phyloP scores from a whole-genome alignment of 2,329 filamentous ascomycete genomes.

The Pseudovirgaria hyperparasitica region DNA sequence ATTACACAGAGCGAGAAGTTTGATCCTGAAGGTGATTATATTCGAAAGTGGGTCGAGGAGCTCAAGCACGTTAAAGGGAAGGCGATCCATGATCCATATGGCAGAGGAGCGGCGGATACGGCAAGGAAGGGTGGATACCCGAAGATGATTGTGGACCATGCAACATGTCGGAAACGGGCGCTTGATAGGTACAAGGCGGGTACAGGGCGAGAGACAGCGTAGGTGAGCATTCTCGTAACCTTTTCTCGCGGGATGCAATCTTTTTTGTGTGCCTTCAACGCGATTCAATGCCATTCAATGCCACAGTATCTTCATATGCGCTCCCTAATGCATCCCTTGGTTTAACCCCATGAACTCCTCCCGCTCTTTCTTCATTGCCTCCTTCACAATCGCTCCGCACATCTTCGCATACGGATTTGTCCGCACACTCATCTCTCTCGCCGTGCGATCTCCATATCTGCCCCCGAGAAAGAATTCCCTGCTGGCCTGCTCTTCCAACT shows the following conservation, averaged over 20 bases:
- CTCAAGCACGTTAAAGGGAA: constrained; percentile 49
- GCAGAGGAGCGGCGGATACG: constrained; percentile 43
- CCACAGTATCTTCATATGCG: too few relatives aligned
- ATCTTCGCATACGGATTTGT: constrained; percentile 52
- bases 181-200: constrained; percentile 59
- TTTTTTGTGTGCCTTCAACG: too few relatives aligned
- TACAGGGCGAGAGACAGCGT: constrained; percentile 38
- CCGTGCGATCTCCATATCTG: constrained; percentile 43
- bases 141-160: constrained; percentile 61
- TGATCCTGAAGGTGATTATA: constrained; percentile 66
- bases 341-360: too few relatives aligned
- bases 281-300: too few relatives aligned
- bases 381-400: constrained; percentile 48
- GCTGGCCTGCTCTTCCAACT: constrained; percentile 43
- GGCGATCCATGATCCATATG: constrained; percentile 72
- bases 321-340: too few relatives aligned
- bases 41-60: constrained; percentile 72
- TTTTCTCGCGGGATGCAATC: too few relatives aligned
- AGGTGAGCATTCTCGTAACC: neutral
- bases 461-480: constrained; percentile 42
- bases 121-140: constrained; percentile 63
- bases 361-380: constrained; percentile 44
- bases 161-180: constrained; percentile 51
- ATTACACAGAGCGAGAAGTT: constrained; percentile 77
- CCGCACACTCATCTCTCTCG: constrained; percentile 43